Evolutionary conservation across 768 basidiomycete genomes (phyloP).

Genomic region (Mycena venus): DNA sequence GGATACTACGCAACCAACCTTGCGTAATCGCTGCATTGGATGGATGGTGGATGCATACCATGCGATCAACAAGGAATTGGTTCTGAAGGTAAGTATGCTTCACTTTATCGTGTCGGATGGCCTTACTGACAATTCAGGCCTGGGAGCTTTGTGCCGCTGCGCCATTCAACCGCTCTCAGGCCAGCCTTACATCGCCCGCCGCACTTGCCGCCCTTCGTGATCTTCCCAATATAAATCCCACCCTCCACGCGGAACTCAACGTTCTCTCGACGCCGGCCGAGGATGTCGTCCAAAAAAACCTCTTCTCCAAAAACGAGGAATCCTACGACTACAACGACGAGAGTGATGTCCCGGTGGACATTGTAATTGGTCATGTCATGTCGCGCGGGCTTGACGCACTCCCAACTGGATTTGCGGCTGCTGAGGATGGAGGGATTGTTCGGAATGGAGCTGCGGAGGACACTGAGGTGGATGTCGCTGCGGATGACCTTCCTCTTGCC

Average conservation of each 20-base stretch:
- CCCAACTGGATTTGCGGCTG: no score
- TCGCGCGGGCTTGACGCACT: no score
- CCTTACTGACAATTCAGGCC: conserved; percentile 26
- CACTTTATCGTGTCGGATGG: neutral
- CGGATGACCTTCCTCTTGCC: no score
- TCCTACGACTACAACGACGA: neutral
- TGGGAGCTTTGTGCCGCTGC: conserved; percentile 38
- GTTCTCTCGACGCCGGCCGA: neutral
- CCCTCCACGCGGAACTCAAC: no score
- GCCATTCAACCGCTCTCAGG: conserved; percentile 40
- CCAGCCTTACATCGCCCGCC: conserved; percentile 34
- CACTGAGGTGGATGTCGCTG: no score
- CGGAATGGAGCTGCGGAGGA: no score
- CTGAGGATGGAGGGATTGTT: no score
- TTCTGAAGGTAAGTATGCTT: conserved; percentile 42
- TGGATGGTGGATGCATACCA: conserved; percentile 46
- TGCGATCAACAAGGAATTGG: conserved; percentile 39
- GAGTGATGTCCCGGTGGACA: neutral
- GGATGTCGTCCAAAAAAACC: neutral
- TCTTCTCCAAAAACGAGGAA: neutral
- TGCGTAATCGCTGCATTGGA: conserved; percentile 40
- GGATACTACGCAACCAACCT: conserved; percentile 34
- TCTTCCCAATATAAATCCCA: conserved; percentile 28
- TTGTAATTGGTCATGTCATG: neutral
- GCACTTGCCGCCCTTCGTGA: conserved; percentile 28